A percentile compares a stretch with the other conserved stretches of the same genome.
Evolutionary conservation across 225 moss, liverwort and hornwort genomes (phyloP).

Genomic region (Sphagnum tenellum): DNA sequence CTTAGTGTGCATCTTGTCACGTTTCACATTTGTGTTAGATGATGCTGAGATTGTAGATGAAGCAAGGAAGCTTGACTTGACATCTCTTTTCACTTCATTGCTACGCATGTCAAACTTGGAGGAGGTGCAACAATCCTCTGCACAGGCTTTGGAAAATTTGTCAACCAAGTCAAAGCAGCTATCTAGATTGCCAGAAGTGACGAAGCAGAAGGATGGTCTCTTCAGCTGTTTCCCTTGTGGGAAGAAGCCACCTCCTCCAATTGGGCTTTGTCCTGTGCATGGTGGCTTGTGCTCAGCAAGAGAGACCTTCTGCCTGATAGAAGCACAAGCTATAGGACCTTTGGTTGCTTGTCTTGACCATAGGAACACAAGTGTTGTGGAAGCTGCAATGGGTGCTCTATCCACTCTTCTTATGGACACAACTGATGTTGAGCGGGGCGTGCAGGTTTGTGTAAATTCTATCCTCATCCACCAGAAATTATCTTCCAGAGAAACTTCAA

Average conservation of each 20-base stretch:
- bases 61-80: constrained; percentile 26
- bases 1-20: constrained; percentile 43
- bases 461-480: too few relatives aligned
- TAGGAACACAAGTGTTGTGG: constrained; percentile 58
- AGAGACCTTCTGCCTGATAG: constrained; percentile 58
- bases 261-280: constrained; percentile 52
- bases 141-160: constrained; percentile 56
- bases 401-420: constrained; percentile 60
- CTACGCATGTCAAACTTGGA: constrained; percentile 32
- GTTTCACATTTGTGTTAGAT: constrained; percentile 40
- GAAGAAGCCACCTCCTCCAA: constrained; percentile 22
- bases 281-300: constrained; percentile 50
- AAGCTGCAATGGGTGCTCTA: constrained; percentile 75
- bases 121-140: constrained; percentile 42
- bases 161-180: constrained; percentile 52
- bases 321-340: constrained; percentile 60
- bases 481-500: too few relatives aligned
- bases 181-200: constrained; percentile 8
- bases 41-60: constrained; percentile 16
- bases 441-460: constrained; percentile 7
- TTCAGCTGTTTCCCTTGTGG: constrained; percentile 27
- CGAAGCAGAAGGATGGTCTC: neutral
- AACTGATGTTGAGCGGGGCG: constrained; percentile 47
- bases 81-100: constrained; percentile 32
- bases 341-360: constrained; percentile 75